Evolutionary conservation across 2,329 filamentous ascomycete genomes (phyloP).

Genomic region (Aspergillus amoenus): DNA sequence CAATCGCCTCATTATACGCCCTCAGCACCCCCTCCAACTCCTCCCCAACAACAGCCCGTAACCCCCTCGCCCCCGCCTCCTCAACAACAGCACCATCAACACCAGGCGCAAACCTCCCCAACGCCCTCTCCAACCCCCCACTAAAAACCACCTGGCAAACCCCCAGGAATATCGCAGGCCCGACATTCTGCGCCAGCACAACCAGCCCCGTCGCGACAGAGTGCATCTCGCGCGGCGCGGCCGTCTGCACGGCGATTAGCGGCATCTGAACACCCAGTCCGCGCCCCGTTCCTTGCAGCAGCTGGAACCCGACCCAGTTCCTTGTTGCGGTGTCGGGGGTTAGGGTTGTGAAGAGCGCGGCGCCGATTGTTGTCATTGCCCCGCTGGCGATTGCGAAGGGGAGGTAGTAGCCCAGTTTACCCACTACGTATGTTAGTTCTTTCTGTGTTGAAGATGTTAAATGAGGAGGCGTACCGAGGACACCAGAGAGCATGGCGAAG

Average conservation of each 20-base stretch:
- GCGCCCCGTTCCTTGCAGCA: conserved; percentile 45
- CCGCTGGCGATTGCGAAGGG: conserved; percentile 30
- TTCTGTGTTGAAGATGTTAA: no score
- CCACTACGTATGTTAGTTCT: conserved; percentile 15
- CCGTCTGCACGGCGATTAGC: conserved; percentile 42
- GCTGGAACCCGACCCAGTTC: conserved; percentile 51
- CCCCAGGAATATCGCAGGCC: conserved; percentile 50
- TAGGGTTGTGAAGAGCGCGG: conserved; percentile 45
- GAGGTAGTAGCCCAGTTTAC: conserved; percentile 33
- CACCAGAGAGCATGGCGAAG: conserved; percentile 33
- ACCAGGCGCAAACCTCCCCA: no score
- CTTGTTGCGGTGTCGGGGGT: conserved; percentile 33
- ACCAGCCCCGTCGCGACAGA: conserved; percentile 42
- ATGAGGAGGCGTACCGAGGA: no score
- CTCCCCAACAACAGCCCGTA: no score
- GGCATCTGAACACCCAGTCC: conserved; percentile 34
- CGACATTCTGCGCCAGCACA: conserved; percentile 41
- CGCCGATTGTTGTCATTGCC: conserved; percentile 31
- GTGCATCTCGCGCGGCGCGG: conserved; percentile 31
- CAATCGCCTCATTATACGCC: no score
- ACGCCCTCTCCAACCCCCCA: no score
- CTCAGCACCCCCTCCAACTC: no score
- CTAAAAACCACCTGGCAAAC: conserved; percentile 22
- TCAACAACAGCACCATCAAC: no score
- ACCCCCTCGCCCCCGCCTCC: no score